Base-by-base conservation (phyloP, 805 yeast species). In the Lipomyces spencermartinsiae region DNA sequence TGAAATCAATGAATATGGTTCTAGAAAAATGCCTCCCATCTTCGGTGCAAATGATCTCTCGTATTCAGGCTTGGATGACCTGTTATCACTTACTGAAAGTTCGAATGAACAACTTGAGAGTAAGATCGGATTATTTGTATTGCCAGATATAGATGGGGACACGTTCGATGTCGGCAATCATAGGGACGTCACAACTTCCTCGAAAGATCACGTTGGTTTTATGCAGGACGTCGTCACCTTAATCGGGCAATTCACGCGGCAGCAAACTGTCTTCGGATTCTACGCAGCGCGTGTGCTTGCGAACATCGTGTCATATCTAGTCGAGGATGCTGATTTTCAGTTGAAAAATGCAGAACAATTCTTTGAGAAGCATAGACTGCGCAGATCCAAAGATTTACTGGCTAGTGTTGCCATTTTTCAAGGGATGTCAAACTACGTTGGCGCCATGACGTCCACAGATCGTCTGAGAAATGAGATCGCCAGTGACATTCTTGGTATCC, bases 401-500 rank as follows among this genome's bases (percentile, higher is more conserved):
- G 60, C 64, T 5, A 53, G 12, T n/a, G 35, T 57, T 12, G 73
- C 73, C 7, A 49, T 70, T 12, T 58, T 65, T 46, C 67, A 68
- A 22, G 73, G 73, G 1, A 31, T 79, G 6, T 60, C 80, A 4
- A 77, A 78, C 8, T 82, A 82, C 35, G 76, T 83, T 43, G 73
- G 82, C 0, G 62, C 78, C 0, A 75, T 82, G 9, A 66, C 78
- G 0, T 78, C 80, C 49, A 80, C 85, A 43, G 88, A 84, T 19
- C 82, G 88, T 67, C 71, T 85, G 9, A 83, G 93, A 71, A 89
- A 87, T 70, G 81, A 82, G 64, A 79, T 85, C n/a, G 87, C 87
- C 14, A 86, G 93, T 0, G 92, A 89, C 72, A 75, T 90, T 25
- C 79, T 89, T 58, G 91, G 92, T 0, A 78, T 84, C 1, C 82